phyloP scores from a whole-genome alignment of 2,329 filamentous ascomycete species.

The Hypoxylon sp. region DNA sequence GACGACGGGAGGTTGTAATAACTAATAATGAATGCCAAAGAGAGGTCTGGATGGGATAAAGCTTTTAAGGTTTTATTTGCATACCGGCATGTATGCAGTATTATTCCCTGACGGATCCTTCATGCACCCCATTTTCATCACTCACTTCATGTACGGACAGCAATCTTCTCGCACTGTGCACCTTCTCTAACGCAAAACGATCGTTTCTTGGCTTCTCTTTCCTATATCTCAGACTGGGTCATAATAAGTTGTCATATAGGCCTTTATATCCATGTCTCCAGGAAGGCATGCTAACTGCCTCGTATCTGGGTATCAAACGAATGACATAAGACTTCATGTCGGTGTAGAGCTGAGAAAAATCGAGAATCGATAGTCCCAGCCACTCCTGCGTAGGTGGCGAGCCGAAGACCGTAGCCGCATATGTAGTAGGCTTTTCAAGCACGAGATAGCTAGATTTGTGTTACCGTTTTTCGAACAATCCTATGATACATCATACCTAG shows the following conservation, averaged over 20 bases:
- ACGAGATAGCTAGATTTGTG: not conserved
- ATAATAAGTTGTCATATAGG: no score
- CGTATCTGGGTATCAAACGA: not conserved
- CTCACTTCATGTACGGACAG: not conserved
- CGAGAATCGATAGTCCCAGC: constrained; percentile 22
- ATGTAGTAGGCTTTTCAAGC: not conserved
- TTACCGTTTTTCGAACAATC: constrained; percentile 12
- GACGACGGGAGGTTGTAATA: not conserved
- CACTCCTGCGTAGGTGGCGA: constrained; percentile 12
- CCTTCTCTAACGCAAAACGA: not conserved
- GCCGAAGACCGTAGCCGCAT: not conserved
- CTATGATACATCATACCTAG: not conserved
- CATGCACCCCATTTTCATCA: constrained; percentile 12
- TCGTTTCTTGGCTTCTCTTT: no score
- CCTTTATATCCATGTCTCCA: not conserved
- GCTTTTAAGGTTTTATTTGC: not conserved
- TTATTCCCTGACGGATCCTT: not conserved
- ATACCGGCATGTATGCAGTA: not conserved
- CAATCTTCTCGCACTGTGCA: constrained; percentile 23
- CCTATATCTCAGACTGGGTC: no score
- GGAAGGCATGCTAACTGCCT: not conserved
- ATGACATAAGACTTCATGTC: constrained; percentile 16
- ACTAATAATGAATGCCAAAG: not conserved
- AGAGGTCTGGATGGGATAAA: not conserved
- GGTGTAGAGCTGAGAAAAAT: constrained; percentile 24